Base-by-base conservation (phyloP, 257 asterid genomes). In the Ajuga chamaepitys region DNA sequence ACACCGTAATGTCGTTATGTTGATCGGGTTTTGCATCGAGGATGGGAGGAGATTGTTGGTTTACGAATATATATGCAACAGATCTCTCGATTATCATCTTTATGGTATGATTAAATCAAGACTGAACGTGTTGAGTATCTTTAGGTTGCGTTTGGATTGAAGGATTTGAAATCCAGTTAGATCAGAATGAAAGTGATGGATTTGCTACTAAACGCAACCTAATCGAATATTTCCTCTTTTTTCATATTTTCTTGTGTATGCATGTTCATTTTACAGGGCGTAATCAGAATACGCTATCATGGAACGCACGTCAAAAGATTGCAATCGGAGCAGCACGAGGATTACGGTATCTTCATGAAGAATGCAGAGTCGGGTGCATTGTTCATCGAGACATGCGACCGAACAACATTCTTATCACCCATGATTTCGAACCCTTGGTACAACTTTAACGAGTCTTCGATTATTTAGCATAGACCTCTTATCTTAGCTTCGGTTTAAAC, bases 381-480 rank as follows among this genome's bases (percentile, higher is more conserved):
- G 99, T 93, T 58, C 99, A 93, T 56, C 81, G 99, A 37, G 97
- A 93, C 62, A 89, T 93, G 97, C 80, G 96, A 55, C 99, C 99
- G 3, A 89, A 89, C 64, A 89, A 93, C 74, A 93, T 93, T 70
- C 96, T 93, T 54, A 77, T 93, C 22, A 93, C 99, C 44, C 99
- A 93, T 60, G 99, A 93, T 72, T 89, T 89, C 26, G 97, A 93
- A 64, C 95, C 97, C 9, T 71, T 93, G 87, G 99, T 89, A 85
- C 58, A 14, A 9, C 24, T 53, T 1, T n/a, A 5, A 51, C 35
- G 42, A 62, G 16, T 37, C 22, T 22, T 26, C 37, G 17, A 61
- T 57, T 38, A 9, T 41, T 8, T n/a, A n/a, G n/a, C n/a, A 7
- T 51, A 18, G 17, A 46, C 20, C 4, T 21, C 30, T 32, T 24